Conservation (phyloP, 2,329 filamentous ascomycete species). For the Penicillium sp. region DNA sequence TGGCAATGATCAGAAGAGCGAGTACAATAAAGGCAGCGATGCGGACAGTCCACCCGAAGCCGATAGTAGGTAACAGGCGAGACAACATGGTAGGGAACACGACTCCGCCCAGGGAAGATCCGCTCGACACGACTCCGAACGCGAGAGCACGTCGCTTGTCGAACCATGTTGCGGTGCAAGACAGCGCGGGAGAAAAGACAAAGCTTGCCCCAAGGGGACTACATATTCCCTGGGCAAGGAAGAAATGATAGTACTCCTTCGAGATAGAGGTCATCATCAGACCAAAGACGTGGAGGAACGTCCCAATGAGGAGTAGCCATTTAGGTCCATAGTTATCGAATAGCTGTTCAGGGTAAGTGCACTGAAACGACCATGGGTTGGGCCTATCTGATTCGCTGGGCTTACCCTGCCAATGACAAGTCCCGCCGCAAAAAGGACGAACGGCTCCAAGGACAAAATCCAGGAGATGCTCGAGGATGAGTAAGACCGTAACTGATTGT, state of each 20-base stretch:
- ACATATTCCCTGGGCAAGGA: background rate
- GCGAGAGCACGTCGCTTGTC: slow-evolving; percentile 53
- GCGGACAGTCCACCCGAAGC: slow-evolving; percentile 60
- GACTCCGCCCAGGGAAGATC: slow-evolving; percentile 58
- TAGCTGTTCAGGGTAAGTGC: slow-evolving; percentile 47
- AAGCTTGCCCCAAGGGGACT: background rate
- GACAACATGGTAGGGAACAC: slow-evolving; percentile 63
- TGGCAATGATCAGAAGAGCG: slow-evolving; percentile 55
- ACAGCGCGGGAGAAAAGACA: slow-evolving; percentile 29
- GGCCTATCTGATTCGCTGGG: background rate
- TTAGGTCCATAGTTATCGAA: slow-evolving; percentile 65
- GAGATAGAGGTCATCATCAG: slow-evolving; percentile 54
- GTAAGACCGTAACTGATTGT: slow-evolving; percentile 48
- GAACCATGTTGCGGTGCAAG: slow-evolving; percentile 54
- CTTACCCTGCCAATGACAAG: background rate
- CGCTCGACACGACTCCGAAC: slow-evolving; percentile 56
- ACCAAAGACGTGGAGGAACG: slow-evolving; percentile 57
- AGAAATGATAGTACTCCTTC: slow-evolving; percentile 12
- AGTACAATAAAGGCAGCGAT: slow-evolving; percentile 62
- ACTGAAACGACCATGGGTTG: slow-evolving; percentile 26
- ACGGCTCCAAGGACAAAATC: slow-evolving; percentile 54
- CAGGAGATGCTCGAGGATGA: slow-evolving; percentile 57
- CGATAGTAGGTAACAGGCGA: slow-evolving; percentile 53
- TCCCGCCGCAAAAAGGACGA: background rate
- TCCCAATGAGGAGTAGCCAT: slow-evolving; percentile 52